Conservation (phyloP, 164 flowering plant species). For the Pachysandra terminalis region DNA sequence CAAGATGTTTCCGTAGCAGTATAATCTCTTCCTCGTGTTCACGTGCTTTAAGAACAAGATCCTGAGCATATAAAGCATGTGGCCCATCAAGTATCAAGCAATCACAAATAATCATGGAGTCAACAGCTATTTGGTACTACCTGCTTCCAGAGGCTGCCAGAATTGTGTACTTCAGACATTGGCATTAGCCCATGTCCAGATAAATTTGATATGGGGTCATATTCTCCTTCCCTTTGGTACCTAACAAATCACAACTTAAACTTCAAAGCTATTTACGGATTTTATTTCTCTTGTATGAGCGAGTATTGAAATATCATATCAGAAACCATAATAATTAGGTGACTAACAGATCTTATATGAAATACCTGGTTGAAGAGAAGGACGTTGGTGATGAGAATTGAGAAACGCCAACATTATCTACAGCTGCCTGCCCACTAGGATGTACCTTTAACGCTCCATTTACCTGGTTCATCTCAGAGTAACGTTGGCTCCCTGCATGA, state of each 20-base stretch:
- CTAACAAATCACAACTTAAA: conserved; percentile 28
- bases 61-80: conserved; percentile 29
- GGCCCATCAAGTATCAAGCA: not conserved
- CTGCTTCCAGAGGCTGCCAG: conserved; percentile 61
- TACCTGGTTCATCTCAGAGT: conserved; percentile 29
- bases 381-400: conserved; percentile 58
- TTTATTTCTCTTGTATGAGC: not conserved
- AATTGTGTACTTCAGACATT: conserved; percentile 48
- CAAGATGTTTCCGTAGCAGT: conserved; percentile 71
- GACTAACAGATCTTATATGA: not conserved
- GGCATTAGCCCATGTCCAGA: conserved; percentile 57
- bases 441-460: conserved; percentile 45
- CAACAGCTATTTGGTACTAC: conserved; percentile 26
- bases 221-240: conserved; percentile 51
- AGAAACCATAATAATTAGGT: not conserved
- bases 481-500: conserved; percentile 27
- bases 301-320: not conserved
- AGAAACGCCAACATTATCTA: conserved; percentile 41
- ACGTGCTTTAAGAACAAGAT: conserved; percentile 53
- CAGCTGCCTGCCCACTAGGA: conserved; percentile 33
- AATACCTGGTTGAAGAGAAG: conserved; percentile 57
- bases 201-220: conserved; percentile 37
- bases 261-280: not conserved
- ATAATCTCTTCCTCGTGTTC: conserved; percentile 84
- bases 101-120: not conserved